A percentile compares a stretch with the other conserved stretches of the same genome.
Conservation (phyloP, 768 basidiomycete species). For the Phanerochaete sordida region DNA sequence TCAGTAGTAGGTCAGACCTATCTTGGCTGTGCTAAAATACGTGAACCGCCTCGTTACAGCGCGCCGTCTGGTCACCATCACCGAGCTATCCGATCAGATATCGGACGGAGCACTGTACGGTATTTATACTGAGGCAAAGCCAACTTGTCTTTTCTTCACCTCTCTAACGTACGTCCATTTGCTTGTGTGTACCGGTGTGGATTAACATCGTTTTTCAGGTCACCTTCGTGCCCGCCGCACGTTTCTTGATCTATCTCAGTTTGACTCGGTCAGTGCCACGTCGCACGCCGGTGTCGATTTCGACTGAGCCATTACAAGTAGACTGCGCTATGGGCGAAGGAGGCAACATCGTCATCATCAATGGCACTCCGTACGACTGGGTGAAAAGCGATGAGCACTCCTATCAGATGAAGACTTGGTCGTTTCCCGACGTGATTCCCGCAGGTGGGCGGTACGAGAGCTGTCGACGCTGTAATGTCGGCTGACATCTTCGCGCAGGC, state of each 20-base stretch:
- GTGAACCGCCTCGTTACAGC: neutral
- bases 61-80: neutral
- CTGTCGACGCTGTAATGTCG: no score
- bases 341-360: conserved; percentile 3
- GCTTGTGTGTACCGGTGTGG: no score
- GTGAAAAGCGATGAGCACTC: neutral
- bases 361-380: conserved; percentile 9
- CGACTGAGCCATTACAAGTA: neutral
- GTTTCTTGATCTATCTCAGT: no score
- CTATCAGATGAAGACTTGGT: conserved; percentile 10
- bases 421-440: conserved; percentile 2
- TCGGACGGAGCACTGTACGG: neutral
- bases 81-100: neutral
- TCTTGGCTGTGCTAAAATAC: no score
- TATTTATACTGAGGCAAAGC: neutral
- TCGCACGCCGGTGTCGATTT: neutral
- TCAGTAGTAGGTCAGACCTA: no score
- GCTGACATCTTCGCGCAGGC: no score
- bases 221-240: no score
- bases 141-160: no score
- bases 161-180: no score
- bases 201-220: no score
- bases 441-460: neutral
- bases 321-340: neutral
- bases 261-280: no score